Conservation (phyloP, 2,329 filamentous ascomycete species). For the Orbilia brochopaga region DNA sequence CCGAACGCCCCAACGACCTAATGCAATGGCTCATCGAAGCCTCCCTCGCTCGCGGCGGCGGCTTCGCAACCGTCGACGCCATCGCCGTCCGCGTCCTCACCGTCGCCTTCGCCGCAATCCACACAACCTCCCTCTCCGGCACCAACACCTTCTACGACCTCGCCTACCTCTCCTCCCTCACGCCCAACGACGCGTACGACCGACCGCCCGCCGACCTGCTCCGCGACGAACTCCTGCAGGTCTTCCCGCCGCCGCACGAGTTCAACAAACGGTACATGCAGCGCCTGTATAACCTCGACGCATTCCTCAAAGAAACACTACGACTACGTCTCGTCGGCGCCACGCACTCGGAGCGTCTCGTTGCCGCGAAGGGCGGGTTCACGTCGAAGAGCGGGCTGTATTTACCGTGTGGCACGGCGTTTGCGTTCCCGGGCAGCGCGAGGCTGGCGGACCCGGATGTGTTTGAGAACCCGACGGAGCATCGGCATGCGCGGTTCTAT, state of each 20-base stretch:
- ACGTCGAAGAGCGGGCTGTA: conserved; percentile 23
- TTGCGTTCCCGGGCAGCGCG: conserved; percentile 19
- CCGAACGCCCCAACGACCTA: conserved; percentile 47
- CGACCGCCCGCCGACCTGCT: conserved; percentile 26
- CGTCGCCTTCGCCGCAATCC: conserved; percentile 47
- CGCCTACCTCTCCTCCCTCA: conserved; percentile 25
- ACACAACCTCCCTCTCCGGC: conserved; percentile 46
- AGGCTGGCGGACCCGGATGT: conserved; percentile 30
- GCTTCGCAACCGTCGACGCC: conserved; percentile 29
- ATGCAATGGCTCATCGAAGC: conserved; percentile 50
- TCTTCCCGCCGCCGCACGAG: conserved; percentile 46
- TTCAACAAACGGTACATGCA: conserved; percentile 50
- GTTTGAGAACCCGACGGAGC: conserved; percentile 33
- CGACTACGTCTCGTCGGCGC: conserved; percentile 29
- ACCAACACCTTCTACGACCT: conserved; percentile 45
- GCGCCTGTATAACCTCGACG: conserved; percentile 42
- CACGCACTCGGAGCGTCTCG: conserved; percentile 31
- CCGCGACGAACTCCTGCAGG: conserved; percentile 37
- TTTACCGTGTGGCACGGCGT: conserved; percentile 25
- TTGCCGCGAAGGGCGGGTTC: conserved; percentile 26
- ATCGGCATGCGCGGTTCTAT: conserved; percentile 36
- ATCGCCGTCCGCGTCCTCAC: conserved; percentile 39
- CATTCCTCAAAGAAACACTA: conserved; percentile 43
- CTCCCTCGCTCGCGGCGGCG: conserved; percentile 37
- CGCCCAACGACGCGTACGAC: conserved; percentile 17